These are phyloP conservation scores for Trichoderma arundinaceum DNA, from an alignment of 2,329 filamentous ascomycete genomes.

Conservation along the genomic window DNA sequence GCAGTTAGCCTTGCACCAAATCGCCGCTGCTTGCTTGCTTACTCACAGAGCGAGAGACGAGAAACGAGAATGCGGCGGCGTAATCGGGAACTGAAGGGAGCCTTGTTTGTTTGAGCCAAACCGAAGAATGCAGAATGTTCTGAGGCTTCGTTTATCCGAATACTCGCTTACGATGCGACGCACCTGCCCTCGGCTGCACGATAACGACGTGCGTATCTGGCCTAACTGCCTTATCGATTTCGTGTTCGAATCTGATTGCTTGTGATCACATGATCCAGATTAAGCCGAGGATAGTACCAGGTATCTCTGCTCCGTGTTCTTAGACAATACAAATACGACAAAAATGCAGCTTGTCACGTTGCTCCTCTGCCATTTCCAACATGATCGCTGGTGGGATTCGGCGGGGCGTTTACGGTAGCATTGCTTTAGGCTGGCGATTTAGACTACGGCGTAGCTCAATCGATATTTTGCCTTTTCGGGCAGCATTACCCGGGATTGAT, in stretches of 20 bases:
- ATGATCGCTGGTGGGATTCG: not conserved
- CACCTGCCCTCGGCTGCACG: not conserved
- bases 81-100: no score
- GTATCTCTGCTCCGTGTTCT: not conserved
- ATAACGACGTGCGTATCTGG: not conserved
- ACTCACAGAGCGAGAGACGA: no score
- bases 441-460: conserved; percentile 2
- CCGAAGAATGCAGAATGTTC: no score
- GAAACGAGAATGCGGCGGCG: no score
- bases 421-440: not conserved
- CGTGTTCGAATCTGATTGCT: not conserved
- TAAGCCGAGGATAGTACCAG: no score
- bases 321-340: not conserved
- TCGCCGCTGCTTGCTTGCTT: not conserved
- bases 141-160: not conserved
- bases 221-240: not conserved
- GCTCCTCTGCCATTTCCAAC: no score
- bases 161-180: not conserved
- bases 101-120: no score
- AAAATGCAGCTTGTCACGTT: not conserved
- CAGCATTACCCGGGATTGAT: conserved; percentile 11
- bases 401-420: not conserved
- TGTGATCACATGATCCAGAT: no score
- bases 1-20: not conserved
- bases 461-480: conserved; percentile 16